A percentile compares a stretch with the other conserved stretches of the same genome.
These are phyloP conservation scores for Microstroma glucosiphilum DNA, from an alignment of 1,284 basidiomycete genomes.

Conservation along the genomic window DNA sequence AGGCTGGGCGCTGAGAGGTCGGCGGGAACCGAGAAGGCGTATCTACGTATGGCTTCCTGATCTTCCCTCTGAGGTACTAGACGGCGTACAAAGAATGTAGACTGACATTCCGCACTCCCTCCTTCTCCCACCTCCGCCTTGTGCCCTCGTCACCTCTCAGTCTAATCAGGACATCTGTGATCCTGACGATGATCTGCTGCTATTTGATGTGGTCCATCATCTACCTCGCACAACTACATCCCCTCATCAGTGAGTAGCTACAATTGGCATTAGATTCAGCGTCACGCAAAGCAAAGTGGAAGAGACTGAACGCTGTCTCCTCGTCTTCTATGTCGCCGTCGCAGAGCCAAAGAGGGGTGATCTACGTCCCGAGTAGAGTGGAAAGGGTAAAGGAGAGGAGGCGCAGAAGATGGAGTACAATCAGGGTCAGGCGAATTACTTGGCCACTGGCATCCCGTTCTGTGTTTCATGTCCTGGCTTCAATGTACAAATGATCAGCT, in stretches of 20 bases:
- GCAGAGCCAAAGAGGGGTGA: conserved; percentile 6
- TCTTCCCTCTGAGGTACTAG: neutral
- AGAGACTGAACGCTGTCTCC: neutral
- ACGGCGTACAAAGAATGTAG: neutral
- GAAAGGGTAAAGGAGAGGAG: neutral
- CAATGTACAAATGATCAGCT: no score
- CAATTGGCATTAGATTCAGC: neutral
- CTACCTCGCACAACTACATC: conserved; percentile 49
- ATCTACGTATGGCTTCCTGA: no score
- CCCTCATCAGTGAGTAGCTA: conserved; percentile 44
- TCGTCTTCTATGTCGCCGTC: neutral
- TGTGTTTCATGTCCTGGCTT: no score
- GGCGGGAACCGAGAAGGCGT: no score
- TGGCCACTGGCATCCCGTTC: no score
- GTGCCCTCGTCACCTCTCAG: conserved; percentile 17
- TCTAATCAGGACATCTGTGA: conserved; percentile 40
- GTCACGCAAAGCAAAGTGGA: neutral
- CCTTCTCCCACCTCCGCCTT: neutral
- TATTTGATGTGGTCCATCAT: conserved; percentile 51
- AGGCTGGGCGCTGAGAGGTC: no score
- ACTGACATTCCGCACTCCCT: neutral
- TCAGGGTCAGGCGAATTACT: no score
- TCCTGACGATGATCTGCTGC: conserved; percentile 45
- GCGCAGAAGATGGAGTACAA: no score
- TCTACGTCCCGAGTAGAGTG: conserved; percentile 5